Evolutionary conservation across 2,329 filamentous ascomycete species (phyloP).

Genomic region (Aureobasidium sp.): DNA sequence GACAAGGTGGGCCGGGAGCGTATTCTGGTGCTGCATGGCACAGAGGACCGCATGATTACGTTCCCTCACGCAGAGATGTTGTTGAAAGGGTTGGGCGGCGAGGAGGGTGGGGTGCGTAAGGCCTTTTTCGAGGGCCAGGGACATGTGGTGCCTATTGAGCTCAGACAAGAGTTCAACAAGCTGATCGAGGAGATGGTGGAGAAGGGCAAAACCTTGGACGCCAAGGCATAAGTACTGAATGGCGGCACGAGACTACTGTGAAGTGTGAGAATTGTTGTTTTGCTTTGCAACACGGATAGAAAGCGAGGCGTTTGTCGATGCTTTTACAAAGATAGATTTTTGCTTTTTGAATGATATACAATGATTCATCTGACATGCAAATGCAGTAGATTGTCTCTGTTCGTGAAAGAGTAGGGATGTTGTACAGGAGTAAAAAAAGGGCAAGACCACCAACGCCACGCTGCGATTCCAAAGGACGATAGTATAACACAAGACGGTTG

Average conservation of each 20-base stretch:
- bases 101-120: conserved; percentile 44
- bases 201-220: conserved; percentile 36
- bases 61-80: conserved; percentile 63
- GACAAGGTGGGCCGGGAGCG: conserved; percentile 64
- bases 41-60: conserved; percentile 69
- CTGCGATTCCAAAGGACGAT: conserved; percentile 4
- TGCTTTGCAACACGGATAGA: conserved; percentile 8
- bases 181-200: conserved; percentile 54
- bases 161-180: conserved; percentile 59
- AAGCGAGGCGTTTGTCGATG: conserved; percentile 10
- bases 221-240: conserved; percentile 32
- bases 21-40: conserved; percentile 73
- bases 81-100: conserved; percentile 58
- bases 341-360: background rate
- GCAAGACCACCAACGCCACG: conserved; percentile 8
- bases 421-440: background rate
- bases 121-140: conserved; percentile 64
- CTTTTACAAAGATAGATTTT: background rate
- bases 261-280: background rate
- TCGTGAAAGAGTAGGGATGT: conserved; percentile 4
- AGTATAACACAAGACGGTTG: background rate
- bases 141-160: conserved; percentile 69
- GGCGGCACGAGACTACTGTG: background rate
- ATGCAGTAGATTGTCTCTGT: background rate
- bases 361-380: background rate